Evolutionary conservation across 345 rosid species (phyloP).

Genomic region (Lumnitzera racemosa): DNA sequence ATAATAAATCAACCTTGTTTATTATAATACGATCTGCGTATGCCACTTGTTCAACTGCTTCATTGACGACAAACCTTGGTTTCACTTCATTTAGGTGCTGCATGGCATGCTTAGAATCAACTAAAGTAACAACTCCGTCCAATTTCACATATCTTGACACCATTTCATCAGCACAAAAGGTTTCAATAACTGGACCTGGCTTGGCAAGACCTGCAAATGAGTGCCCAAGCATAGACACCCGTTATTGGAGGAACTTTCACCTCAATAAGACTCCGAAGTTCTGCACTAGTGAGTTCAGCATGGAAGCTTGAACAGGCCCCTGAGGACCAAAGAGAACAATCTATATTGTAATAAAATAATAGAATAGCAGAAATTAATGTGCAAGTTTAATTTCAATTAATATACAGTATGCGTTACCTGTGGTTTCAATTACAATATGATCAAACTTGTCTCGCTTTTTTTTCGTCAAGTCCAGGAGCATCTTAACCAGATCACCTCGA

Average conservation of each 20-base stretch:
- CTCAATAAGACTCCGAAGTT: too few species aligned
- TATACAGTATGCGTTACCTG: constrained; percentile 27
- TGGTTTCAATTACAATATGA: constrained; percentile 74
- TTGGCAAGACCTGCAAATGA: constrained; percentile 62
- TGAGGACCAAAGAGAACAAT: too few species aligned
- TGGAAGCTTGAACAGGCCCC: too few species aligned
- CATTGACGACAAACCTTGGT: constrained; percentile 71
- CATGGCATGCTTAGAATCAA: constrained; percentile 70
- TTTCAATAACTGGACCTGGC: constrained; percentile 72
- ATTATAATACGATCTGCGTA: constrained; percentile 70
- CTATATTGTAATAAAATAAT: too few species aligned
- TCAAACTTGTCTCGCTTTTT: constrained; percentile 54
- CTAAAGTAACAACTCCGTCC: constrained; percentile 77
- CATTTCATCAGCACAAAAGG: constrained; percentile 61
- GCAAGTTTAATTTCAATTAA: too few species aligned
- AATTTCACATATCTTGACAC: constrained; percentile 47
- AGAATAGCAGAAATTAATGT: too few species aligned
- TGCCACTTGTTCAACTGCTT: constrained; percentile 75
- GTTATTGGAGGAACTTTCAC: not conserved
- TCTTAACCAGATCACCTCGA: constrained; percentile 69
- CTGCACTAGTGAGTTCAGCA: too few species aligned
- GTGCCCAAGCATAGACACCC: not conserved
- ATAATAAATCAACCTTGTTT: constrained; percentile 43
- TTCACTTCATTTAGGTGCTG: constrained; percentile 61
- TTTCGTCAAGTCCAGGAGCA: constrained; percentile 61